Evolutionary conservation across 108 stramenopile genomes (phyloP), one percentile per base, ranked within the genome.

Genomic region (Skeletonema menzelii): DNA sequence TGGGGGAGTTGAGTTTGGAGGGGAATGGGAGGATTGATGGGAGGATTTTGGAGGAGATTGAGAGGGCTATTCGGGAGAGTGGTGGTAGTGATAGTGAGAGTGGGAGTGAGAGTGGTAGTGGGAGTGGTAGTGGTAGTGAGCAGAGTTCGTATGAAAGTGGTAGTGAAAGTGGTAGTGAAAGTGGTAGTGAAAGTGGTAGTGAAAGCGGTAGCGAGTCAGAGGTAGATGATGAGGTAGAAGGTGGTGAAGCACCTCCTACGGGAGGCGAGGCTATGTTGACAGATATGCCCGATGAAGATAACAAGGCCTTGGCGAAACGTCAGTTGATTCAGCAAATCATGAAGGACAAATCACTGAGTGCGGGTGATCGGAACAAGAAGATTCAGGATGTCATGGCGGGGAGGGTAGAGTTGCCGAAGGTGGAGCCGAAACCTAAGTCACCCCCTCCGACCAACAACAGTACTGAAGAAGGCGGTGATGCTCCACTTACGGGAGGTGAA

Each of bases 391-490:
- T 77, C n/a, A 59, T 77, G 76, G 27, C 59, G 0, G 70, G 62
- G 31, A 34, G 49, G 22, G 49, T 53, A 10, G 49, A 53, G 10
- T 2, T 53, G 0, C 49, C 65, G 19, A 61, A 62, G 46, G 60
- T 60, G 13, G 57, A 59, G n/a, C 7, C 8, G 65, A 65, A 58
- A 26, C 14, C 27, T 40, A 1, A 83, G 81, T 59, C 58, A 82
- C 12, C 83, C 80, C 11, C 20, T 86, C n/a, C 87, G n/a, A n/a
- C n/a, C n/a, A n/a, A n/a, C 30, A 31, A 1, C 30, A n/a, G 35
- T 11, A 8, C 5, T 37, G 35, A 8, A 37, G 35, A 15, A 1
- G 40, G 11, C 15, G 15, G 15, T n/a, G 40, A 15, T 42, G 40
- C 40, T n/a, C 15, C 40, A 4, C 58, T 27, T 20, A 69, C 58